Base-by-base conservation (phyloP, 2,329 filamentous ascomycete species). In the Botryotinia narcissicola region DNA sequence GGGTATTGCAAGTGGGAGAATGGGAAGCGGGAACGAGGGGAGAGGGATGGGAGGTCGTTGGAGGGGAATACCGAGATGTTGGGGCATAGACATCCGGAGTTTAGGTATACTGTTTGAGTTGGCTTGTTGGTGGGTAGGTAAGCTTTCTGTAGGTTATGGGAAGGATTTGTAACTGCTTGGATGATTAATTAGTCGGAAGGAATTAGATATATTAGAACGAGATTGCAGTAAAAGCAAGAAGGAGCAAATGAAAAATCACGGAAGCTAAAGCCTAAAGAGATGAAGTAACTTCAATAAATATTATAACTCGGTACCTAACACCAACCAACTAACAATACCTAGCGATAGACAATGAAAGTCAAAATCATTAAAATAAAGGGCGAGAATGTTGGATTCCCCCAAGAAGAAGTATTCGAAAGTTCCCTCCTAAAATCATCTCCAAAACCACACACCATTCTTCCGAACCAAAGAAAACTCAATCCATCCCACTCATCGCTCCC, bases 1-100 rank as follows among this genome's bases (percentile, higher is more conserved):
- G 87, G 89, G 22, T 74, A 74, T 87, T 3, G 75, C 91, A 63
- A 85, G 95, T 18, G 84, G 20, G 93, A 95, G 84, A 96, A 96
- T 78, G 85, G 83, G 78, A 92, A 89, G 82, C 86, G 93, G 20
- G 81, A 81, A 25, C 84, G 83, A 1, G 93, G 93, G 0, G 81
- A 85, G 78, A 85, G 92, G 40, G 90, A 95, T 80, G 80, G 86
- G 73, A 89, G 86, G 84, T 80, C 88, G 7, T 85, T 91, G 75
- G 92, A 92, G 84, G 85, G 84, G 32, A 83, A 85, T 59, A 82
- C 84, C 37, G 87, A 95, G 83, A 87, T 93, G 74, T 80, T 93
- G 77, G 93, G 93, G 1, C 93, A 96, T 81, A 84, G 85, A 82
- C 86, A 89, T 73, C 91, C 91, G 1, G 89, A 92, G 78, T 94